Base-by-base conservation (phyloP, 2,329 filamentous ascomycete species). In the Verruconis gallopava region DNA sequence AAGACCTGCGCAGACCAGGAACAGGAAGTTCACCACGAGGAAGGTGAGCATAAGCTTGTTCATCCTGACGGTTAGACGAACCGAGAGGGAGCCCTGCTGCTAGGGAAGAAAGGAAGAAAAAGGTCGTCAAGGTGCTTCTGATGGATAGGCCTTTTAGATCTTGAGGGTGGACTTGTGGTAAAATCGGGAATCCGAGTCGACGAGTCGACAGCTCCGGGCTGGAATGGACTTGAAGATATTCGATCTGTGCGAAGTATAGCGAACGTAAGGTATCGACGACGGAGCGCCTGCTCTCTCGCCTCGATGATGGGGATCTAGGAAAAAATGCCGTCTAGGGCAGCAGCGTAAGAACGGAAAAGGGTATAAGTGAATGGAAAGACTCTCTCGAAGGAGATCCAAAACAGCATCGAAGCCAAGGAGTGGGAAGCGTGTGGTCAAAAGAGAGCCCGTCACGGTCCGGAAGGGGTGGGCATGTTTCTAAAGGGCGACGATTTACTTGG, bases 11-110 rank as follows among this genome's bases (percentile, higher is more conserved):
- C 66, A 65, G 42, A 55, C 57, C 25, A 71, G 60, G 53, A 75
- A 75, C 49, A 73, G 53, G 37, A 71, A 48, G 54, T 75, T 68
- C 46, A 66, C 56, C 34, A 55, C 57, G 44, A 73, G 52, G 54
- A 69, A 76, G 45, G 66, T 61, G 51, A 69, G 51, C 48, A 74
- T 64, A 34, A 75, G 59, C 47, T 67, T 71, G 60, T 72, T 67
- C 51, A 67, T 72, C 48, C 45, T 58, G 53, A 49, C 45, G 52
- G 52, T 51, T 36, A 46, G 50, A 37, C 30, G n/a, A n/a, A n/a
- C n/a, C 25, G 25, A 30, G 25, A 30, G 25, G 25, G 25, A 9
- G 25, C n/a, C n/a, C n/a, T n/a, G n/a, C n/a, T n/a, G n/a, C n/a
- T n/a, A n/a, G n/a, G n/a, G n/a, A n/a, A n/a, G n/a, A n/a, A n/a